Percentiles rank a stretch among this genome's conserved stretches.
Conservation (phyloP, 2,329 filamentous ascomycete genomes). For the Intubia oerlemansii region DNA sequence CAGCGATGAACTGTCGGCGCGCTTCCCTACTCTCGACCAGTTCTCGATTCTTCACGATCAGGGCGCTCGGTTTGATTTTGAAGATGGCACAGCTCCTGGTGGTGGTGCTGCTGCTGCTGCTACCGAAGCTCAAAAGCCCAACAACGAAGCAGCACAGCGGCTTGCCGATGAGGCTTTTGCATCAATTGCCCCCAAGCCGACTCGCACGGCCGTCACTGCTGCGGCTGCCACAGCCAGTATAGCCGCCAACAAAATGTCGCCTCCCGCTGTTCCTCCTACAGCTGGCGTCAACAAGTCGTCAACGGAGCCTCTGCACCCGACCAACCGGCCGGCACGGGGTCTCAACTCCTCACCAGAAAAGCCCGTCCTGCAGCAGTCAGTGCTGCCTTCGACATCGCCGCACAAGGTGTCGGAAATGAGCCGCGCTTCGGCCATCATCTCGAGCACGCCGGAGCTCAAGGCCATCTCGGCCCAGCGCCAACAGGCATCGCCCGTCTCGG, state of each 20-base stretch:
- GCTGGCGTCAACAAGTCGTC: constrained; percentile 11
- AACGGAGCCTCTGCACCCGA: background rate
- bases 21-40: constrained; percentile 82
- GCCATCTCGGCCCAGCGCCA: constrained; percentile 26
- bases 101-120: background rate
- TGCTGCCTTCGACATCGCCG: too few species aligned
- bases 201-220: constrained; percentile 1
- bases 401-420: constrained; percentile 27
- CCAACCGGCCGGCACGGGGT: constrained; percentile 7
- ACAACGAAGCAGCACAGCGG: constrained; percentile 48
- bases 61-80: constrained; percentile 68
- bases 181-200: constrained; percentile 14
- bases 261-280: too few species aligned
- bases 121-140: constrained; percentile 23
- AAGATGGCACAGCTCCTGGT: constrained; percentile 23
- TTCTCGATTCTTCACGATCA: constrained; percentile 79
- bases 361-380: too few species aligned
- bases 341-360: background rate
- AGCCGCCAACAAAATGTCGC: constrained; percentile 1
- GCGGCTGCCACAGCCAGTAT: too few species aligned
- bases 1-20: constrained; percentile 59
- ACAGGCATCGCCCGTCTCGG: too few species aligned
- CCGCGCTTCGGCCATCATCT: constrained; percentile 41
- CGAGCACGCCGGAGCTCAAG: constrained; percentile 38
- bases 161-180: constrained; percentile 73